Percentiles rank a stretch among this genome's conserved stretches.
These are phyloP conservation scores for Clitopilus passeckerianus DNA, from an alignment of 768 basidiomycete species.

Conservation along the genomic window DNA sequence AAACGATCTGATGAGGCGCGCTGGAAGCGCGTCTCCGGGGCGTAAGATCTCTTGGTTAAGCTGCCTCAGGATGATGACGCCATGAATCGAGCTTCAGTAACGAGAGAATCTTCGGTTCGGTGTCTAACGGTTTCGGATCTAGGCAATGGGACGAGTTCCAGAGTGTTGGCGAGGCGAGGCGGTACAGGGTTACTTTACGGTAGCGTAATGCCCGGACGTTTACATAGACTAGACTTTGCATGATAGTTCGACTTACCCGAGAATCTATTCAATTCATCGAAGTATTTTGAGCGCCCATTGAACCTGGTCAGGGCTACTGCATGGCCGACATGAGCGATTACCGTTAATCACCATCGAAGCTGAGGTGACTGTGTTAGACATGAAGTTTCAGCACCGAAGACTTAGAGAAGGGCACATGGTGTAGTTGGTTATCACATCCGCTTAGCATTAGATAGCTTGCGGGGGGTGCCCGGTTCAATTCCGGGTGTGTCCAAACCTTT, in stretches of 20 bases:
- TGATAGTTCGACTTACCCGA: not conserved
- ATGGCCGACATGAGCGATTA: too few relatives aligned
- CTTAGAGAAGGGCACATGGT: slow-evolving; percentile 19
- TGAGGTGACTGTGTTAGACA: not conserved
- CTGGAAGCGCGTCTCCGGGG: not conserved
- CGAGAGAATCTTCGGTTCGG: not conserved
- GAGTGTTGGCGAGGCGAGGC: not conserved
- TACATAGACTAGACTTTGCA: not conserved
- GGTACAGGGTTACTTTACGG: not conserved
- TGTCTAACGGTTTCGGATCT: not conserved
- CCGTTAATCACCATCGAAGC: too few relatives aligned
- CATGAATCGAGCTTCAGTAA: not conserved
- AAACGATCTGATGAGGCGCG: not conserved
- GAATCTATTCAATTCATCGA: not conserved
- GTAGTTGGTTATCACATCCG: slow-evolving; percentile 28
- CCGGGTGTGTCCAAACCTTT: slow-evolving; percentile 1
- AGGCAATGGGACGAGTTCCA: not conserved
- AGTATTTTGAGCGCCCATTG: too few relatives aligned
- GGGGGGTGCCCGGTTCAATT: slow-evolving; percentile 3
- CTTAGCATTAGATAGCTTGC: slow-evolving; percentile 16
- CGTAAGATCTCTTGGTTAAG: too few relatives aligned
- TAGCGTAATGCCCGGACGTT: not conserved
- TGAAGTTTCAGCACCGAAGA: not conserved
- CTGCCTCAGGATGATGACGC: not conserved
- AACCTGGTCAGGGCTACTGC: too few relatives aligned